Conservation (phyloP, 2,329 filamentous ascomycete genomes). For the Microdochium bolleyi region DNA sequence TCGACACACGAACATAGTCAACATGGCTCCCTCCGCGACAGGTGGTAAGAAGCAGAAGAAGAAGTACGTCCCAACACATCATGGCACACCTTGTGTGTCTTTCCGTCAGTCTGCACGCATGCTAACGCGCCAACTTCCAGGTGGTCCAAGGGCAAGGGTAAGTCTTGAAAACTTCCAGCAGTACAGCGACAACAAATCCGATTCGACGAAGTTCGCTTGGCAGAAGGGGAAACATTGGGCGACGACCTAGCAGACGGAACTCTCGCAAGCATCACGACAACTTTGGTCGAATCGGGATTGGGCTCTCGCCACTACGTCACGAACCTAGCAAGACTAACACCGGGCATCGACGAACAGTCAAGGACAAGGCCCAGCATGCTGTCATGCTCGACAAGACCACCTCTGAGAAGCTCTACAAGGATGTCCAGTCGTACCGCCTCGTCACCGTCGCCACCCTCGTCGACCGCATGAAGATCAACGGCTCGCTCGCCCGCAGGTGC, state of each 20-base stretch:
- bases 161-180: conserved; percentile 30
- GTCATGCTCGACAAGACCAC: conserved; percentile 98
- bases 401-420: conserved; percentile 98
- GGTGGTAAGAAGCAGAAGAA: conserved; percentile 77
- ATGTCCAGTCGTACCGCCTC: conserved; percentile 99
- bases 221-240: background rate
- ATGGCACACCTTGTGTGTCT: background rate
- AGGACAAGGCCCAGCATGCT: conserved; percentile 99
- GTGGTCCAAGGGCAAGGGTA: conserved; percentile 63
- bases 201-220: background rate
- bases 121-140: background rate
- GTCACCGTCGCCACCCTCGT: conserved; percentile 98
- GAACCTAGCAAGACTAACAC: background rate
- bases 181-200: background rate
- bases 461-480: conserved; percentile 99
- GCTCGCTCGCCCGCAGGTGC: conserved; percentile 85
- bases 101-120: background rate
- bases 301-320: background rate
- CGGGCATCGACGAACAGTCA: conserved; percentile 47
- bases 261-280: background rate
- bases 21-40: conserved; percentile 43
- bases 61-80: conserved; percentile 36
- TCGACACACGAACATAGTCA: conserved; percentile 14
- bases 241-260: background rate
- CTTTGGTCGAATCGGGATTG: background rate